phyloP scores from a whole-genome alignment of 148 eudicot species.

The Hydrangea macrophylla region DNA sequence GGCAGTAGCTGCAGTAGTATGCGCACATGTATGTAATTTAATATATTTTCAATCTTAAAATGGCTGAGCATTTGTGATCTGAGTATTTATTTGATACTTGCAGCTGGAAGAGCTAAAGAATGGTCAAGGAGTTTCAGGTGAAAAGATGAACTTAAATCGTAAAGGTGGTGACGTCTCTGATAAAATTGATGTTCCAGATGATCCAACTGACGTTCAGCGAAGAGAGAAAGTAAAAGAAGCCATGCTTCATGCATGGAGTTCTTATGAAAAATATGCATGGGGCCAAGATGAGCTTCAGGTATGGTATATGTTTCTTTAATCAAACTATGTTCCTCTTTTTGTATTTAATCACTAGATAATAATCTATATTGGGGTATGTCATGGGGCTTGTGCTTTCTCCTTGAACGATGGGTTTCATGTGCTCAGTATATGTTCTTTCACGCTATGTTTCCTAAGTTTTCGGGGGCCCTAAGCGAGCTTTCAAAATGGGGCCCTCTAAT shows the following conservation, averaged over 20 bases:
- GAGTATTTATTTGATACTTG: constrained; percentile 12
- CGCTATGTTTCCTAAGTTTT: no score
- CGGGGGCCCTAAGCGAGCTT: no score
- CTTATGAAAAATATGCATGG: constrained; percentile 99
- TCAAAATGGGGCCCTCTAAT: no score
- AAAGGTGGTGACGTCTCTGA: constrained; percentile 2
- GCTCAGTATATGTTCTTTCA: no score
- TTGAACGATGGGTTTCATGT: not conserved
- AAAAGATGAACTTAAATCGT: constrained; percentile 11
- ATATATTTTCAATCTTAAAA: not conserved
- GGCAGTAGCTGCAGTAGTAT: no score
- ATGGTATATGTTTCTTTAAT: not conserved
- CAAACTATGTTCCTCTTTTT: constrained; percentile 1
- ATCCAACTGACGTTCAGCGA: constrained; percentile 62
- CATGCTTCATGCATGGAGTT: constrained; percentile 98
- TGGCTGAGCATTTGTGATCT: not conserved
- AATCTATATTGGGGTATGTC: not conserved
- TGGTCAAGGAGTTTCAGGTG: constrained; percentile 27
- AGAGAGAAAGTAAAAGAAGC: constrained; percentile 93
- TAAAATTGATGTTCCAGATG: constrained; percentile 33
- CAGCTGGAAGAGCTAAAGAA: constrained; percentile 67
- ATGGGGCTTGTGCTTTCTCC: not conserved
- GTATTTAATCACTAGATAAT: not conserved
- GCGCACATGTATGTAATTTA: no score
- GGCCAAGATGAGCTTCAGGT: constrained; percentile 99